Base-by-base conservation (phyloP, 2,329 filamentous ascomycete genomes). In the Fusarium armeniacum region DNA sequence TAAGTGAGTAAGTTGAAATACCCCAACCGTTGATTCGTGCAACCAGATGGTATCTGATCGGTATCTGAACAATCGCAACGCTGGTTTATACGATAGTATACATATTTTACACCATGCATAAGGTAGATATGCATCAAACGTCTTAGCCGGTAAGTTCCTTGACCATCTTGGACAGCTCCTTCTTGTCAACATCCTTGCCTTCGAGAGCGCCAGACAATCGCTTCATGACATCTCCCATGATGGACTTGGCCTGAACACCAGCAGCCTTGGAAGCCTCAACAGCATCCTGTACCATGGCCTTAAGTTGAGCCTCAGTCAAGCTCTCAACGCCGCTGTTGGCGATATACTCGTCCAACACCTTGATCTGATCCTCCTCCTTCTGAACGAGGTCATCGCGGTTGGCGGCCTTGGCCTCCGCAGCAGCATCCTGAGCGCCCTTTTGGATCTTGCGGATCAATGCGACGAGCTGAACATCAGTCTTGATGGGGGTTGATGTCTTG, bases 401-500 rank as follows among this genome's bases (percentile, higher is more conserved):
- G 1, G 89, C 91, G 2, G 79, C 80, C 59, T 83, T 82, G 78
- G 92, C 93, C 76, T 94, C 90, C 36, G 83, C 82, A 18, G 83
- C 84, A 2, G 92, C 88, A 20, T 89, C 86, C 51, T 85, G 81
- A 6, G 85, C 83, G 3, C 85, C 82, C 44, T 86, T 85, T 24
- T 87, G 85, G 53, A 89, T 86, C 79, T 90, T 91, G 68, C 87
- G 86, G 58, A 96, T 84, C 50, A 94, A 82, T 10, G 84, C 81
- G 30, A 93, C 86, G 58, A 95, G 84, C 75, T 91, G 87, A 68
- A 86, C 84, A 78, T 95, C 91, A 24, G 88, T 92, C 57, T 82
- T 83, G 75, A 94, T 87, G n/a, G 92, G 92, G 40, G 82, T 83
- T 40, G 85, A 76, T 16, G 91, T 93, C 81, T 94, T 94, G 77